Evolutionary conservation across 1,284 basidiomycete genomes (phyloP).

Genomic region (Marasmius tenuissimus): DNA sequence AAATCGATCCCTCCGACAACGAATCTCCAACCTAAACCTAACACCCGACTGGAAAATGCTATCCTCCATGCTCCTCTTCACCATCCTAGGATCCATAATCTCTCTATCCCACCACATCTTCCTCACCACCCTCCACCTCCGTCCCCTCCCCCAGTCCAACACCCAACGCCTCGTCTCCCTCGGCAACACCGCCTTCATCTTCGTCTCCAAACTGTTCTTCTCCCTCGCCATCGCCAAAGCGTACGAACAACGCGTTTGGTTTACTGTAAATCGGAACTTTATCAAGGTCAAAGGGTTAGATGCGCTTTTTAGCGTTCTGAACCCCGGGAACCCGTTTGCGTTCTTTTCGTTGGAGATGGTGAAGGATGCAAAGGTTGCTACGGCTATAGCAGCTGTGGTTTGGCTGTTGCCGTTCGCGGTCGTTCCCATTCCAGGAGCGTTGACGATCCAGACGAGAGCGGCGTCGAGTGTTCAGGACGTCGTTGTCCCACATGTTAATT

Average conservation of each 20-base stretch:
- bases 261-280: background rate
- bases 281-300: background rate
- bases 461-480: background rate
- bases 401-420: background rate
- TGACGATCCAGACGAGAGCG: background rate
- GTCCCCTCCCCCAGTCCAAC: no score
- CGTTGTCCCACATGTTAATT: background rate
- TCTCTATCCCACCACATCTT: no score
- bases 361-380: background rate
- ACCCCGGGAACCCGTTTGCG: background rate
- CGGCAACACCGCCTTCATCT: background rate
- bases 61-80: no score
- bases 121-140: no score
- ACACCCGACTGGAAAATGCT: no score
- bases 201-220: background rate
- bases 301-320: background rate
- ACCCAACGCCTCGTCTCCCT: background rate
- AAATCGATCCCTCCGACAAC: no score
- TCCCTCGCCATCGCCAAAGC: background rate
- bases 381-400: background rate
- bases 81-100: no score
- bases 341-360: background rate
- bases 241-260: background rate
- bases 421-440: background rate
- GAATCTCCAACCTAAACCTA: no score